A percentile compares a stretch with the other conserved stretches of the same genome.
Evolutionary conservation across 2,329 filamentous ascomycete genomes (phyloP).

Genomic region (Venturia nashicola): DNA sequence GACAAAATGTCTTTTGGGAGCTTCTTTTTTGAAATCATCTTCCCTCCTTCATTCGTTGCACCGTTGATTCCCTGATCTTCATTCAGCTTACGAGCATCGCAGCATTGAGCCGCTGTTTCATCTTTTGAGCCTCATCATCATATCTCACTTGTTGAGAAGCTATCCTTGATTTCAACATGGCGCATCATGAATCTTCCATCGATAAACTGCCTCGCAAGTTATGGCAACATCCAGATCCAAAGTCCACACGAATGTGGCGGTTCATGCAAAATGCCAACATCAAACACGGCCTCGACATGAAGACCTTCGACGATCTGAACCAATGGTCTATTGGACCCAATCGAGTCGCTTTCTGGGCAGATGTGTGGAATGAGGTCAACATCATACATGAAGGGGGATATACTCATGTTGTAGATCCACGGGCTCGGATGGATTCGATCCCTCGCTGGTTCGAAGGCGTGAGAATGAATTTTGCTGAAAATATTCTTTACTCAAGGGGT

Average conservation of each 20-base stretch:
- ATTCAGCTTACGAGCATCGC: neutral
- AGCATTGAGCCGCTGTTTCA: neutral
- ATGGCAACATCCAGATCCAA: slow-evolving; percentile 33
- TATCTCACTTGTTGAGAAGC: neutral
- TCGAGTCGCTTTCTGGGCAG: slow-evolving; percentile 52
- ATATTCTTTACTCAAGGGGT: slow-evolving; percentile 51
- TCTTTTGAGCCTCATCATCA: neutral
- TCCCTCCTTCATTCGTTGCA: neutral
- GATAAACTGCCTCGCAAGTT: slow-evolving; percentile 28
- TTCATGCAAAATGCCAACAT: slow-evolving; percentile 48
- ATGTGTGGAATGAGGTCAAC: slow-evolving; percentile 47
- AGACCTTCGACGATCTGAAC: slow-evolving; percentile 58
- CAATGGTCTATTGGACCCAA: slow-evolving; percentile 50
- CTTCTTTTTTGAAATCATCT: neutral
- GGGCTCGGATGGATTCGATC: slow-evolving; percentile 54
- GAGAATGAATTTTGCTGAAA: slow-evolving; percentile 67
- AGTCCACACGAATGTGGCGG: slow-evolving; percentile 31
- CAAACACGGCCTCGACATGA: slow-evolving; percentile 42
- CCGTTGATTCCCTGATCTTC: neutral
- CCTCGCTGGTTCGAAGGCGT: slow-evolving; percentile 70
- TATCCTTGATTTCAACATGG: neutral
- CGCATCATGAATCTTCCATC: neutral
- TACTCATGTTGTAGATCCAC: slow-evolving; percentile 51
- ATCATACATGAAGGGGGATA: slow-evolving; percentile 53
- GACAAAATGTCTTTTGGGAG: neutral